Conservation (phyloP, 1,284 basidiomycete species). For the Malassezia restricta region DNA sequence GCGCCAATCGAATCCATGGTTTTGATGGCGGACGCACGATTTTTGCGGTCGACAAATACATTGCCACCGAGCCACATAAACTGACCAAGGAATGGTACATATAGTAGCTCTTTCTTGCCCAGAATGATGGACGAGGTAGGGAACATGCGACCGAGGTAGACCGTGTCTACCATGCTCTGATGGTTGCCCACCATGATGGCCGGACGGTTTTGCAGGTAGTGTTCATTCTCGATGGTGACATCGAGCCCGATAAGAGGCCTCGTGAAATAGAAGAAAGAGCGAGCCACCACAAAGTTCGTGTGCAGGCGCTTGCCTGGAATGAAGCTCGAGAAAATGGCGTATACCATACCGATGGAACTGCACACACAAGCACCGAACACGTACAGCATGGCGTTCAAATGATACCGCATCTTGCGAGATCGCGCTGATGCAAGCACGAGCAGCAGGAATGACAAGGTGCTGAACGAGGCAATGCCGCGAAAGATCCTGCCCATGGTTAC, state of each 20-base stretch:
- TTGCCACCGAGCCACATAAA: conserved; percentile 81
- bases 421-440: conserved; percentile 33
- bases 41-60: conserved; percentile 82
- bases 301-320: conserved; percentile 63
- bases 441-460: conserved; percentile 24
- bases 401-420: conserved; percentile 27
- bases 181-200: conserved; percentile 80
- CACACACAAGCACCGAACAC: conserved; percentile 61
- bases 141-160: conserved; percentile 71
- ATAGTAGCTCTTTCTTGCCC: conserved; percentile 84
- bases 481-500: conserved; percentile 28
- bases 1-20: conserved; percentile 68
- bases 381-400: conserved; percentile 52
- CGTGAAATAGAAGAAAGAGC: conserved; percentile 66
- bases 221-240: conserved; percentile 72
- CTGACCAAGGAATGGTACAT: conserved; percentile 72
- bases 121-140: conserved; percentile 74
- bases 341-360: conserved; percentile 63
- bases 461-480: conserved; percentile 23
- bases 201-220: conserved; percentile 59
- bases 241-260: conserved; percentile 59
- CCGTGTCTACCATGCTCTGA: conserved; percentile 52
- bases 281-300: conserved; percentile 72
- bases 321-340: conserved; percentile 60
- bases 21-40: conserved; percentile 60